Base-by-base conservation (phyloP, 2,329 filamentous ascomycete species). In the Cladophialophora exuberans region DNA sequence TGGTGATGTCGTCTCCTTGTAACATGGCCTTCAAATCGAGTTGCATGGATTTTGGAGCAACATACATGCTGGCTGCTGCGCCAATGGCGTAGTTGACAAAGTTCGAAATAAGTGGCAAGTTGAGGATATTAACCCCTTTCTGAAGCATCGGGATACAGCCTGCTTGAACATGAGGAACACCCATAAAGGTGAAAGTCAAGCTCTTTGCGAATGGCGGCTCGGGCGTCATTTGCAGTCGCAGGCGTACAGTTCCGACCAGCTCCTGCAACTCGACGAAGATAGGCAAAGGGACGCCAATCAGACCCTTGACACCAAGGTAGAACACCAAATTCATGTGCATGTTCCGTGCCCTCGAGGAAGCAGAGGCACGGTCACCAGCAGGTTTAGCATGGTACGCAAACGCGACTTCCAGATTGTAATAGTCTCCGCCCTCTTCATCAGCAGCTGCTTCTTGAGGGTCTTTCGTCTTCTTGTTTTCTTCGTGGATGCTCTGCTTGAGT, bases 251-350 rank as follows among this genome's bases (percentile, higher is more conserved):
- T 1, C 89, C 90, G 18, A 97, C 88, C n/a, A 97, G 78, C 15
- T 90, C 87, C 63, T 89, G 85, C n/a, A 97, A 78, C 71, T 97
- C 92, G 52, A 96, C 90, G 68, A 87, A 95, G 44, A 96, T 88
- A 0, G 90, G 91, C 17, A 96, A 78, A 0, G 91, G 91, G 0
- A 96, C 86, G 23, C 92, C 92, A 63, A 97, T 94, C 4, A 97
- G 78, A 0, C 92, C 92, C 67, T 89, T 90, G 67, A 96, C 77
- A 54, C 94, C 94, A 1, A 97, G 81, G 62, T 97, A 97, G 70
- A 99, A 97, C 6, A 97, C 84, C 11, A 97, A 74, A 66, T 95
- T 88, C 90, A 97, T 96, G 66, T 96, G 92, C 90, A 97, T 96
- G 69, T 97, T 97, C 63, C 88, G 84, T 4, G 91, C 90, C 72